Conservation (phyloP, 345 rosid genomes). For the Sonneratia alba region DNA sequence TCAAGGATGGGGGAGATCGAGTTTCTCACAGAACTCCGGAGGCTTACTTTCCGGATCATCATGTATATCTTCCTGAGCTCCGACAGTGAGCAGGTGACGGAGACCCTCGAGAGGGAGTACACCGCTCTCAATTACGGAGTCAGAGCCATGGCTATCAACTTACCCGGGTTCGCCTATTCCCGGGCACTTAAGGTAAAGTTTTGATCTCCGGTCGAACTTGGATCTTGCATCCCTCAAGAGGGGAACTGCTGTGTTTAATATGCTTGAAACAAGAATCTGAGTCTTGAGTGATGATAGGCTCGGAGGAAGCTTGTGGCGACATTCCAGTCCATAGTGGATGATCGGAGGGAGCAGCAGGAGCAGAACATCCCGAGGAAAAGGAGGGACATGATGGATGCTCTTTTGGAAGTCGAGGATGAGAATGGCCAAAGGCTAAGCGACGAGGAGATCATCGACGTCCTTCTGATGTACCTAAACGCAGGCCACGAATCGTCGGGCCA, state of each 20-base stretch:
- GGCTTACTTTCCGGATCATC: slow-evolving; percentile 67
- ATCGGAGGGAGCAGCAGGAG: slow-evolving; percentile 38
- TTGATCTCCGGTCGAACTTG: not conserved
- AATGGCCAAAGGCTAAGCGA: slow-evolving; percentile 51
- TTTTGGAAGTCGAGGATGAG: slow-evolving; percentile 57
- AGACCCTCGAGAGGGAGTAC: slow-evolving; percentile 61
- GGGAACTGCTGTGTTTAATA: not conserved
- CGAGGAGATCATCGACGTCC: slow-evolving; percentile 64
- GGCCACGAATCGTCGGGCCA: slow-evolving; percentile 93
- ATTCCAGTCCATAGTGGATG: slow-evolving; percentile 45
- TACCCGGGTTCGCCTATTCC: slow-evolving; percentile 81
- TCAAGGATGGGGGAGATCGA: slow-evolving; percentile 52
- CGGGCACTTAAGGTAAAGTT: slow-evolving; percentile 60
- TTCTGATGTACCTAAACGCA: slow-evolving; percentile 77
- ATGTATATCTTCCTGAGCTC: slow-evolving; percentile 76
- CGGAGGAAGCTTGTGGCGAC: slow-evolving; percentile 57
- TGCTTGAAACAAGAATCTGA: not conserved
- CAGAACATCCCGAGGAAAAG: slow-evolving; percentile 11
- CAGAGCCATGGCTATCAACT: slow-evolving; percentile 77
- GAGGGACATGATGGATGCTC: slow-evolving; percentile 72
- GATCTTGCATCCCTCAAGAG: too few relatives aligned
- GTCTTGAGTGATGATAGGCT: slow-evolving; percentile 26
- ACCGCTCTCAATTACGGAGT: slow-evolving; percentile 66
- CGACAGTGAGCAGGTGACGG: slow-evolving; percentile 55
- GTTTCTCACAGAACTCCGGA: slow-evolving; percentile 58